Conservation (phyloP, 768 basidiomycete species). For the Omphalotus guepiniiformis region DNA sequence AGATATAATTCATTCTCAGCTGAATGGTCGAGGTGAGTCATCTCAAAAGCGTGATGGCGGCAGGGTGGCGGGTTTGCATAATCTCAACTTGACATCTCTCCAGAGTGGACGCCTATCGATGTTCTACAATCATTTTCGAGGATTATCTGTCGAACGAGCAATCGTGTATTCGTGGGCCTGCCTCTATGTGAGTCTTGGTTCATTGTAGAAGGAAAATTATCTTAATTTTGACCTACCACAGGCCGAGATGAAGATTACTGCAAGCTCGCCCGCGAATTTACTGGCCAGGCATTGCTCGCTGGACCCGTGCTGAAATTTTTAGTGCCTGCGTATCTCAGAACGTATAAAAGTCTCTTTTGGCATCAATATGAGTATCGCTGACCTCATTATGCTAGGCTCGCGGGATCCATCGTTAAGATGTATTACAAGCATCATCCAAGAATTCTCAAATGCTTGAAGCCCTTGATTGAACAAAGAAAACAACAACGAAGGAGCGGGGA, state of each 20-base stretch:
- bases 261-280: slow-evolving; percentile 23
- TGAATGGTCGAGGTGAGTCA: background rate
- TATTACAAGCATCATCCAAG: slow-evolving; percentile 11
- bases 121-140: slow-evolving; percentile 24
- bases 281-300: slow-evolving; percentile 24
- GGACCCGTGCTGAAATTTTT: slow-evolving; percentile 28
- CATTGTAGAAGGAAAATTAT: background rate
- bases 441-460: slow-evolving; percentile 17
- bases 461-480: slow-evolving; percentile 26
- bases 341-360: slow-evolving; percentile 3
- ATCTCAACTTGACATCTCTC: background rate
- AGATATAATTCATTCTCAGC: slow-evolving; percentile 20
- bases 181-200: slow-evolving; percentile 28
- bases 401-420: slow-evolving; percentile 11
- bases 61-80: background rate
- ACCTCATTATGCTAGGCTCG: slow-evolving; percentile 13
- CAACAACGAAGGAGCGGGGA: background rate
- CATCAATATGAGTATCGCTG: background rate
- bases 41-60: no score
- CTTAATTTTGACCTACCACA: slow-evolving; percentile 17
- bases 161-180: slow-evolving; percentile 37
- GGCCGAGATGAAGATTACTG: slow-evolving; percentile 33
- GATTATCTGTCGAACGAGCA: slow-evolving; percentile 33
- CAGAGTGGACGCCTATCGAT: slow-evolving; percentile 27
- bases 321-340: slow-evolving; percentile 25